phyloP scores from a whole-genome alignment of 306 rosid species.

The Castanopsis chinensis region DNA sequence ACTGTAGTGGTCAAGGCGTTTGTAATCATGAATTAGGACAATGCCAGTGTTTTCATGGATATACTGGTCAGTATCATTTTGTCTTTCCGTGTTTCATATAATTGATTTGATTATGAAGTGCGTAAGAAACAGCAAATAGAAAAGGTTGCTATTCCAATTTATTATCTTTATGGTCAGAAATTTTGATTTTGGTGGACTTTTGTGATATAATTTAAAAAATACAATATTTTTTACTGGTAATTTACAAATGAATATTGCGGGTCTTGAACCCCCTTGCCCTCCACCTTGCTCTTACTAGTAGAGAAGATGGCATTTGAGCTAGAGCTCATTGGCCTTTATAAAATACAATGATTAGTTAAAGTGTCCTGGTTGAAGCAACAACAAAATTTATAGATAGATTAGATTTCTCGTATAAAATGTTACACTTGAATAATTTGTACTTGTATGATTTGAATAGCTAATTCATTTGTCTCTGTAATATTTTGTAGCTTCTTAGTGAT shows the following conservation, averaged over 20 bases:
- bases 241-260: too few species aligned
- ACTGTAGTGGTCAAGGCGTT: constrained; percentile 78
- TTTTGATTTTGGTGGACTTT: not conserved
- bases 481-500: not conserved
- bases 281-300: too few species aligned
- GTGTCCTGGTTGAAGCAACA: constrained; percentile 1
- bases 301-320: too few species aligned
- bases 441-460: not conserved
- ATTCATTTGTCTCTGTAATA: not conserved
- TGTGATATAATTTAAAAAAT: not conserved
- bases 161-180: not conserved
- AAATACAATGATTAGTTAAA: not conserved
- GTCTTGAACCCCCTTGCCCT: too few species aligned
- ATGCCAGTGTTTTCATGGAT: constrained; percentile 94
- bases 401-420: not conserved
- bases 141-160: constrained; percentile 1
- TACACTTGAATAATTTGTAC: not conserved
- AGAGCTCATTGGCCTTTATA: not conserved
- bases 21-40: constrained; percentile 84
- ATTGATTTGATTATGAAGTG: constrained; percentile 1
- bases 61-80: constrained; percentile 52
- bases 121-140: constrained; percentile 4
- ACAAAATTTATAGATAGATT: not conserved
- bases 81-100: not conserved
- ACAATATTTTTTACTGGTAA: too few species aligned